Base-by-base conservation (phyloP, 164 flowering plant genomes). In the Magnolia sinica region DNA sequence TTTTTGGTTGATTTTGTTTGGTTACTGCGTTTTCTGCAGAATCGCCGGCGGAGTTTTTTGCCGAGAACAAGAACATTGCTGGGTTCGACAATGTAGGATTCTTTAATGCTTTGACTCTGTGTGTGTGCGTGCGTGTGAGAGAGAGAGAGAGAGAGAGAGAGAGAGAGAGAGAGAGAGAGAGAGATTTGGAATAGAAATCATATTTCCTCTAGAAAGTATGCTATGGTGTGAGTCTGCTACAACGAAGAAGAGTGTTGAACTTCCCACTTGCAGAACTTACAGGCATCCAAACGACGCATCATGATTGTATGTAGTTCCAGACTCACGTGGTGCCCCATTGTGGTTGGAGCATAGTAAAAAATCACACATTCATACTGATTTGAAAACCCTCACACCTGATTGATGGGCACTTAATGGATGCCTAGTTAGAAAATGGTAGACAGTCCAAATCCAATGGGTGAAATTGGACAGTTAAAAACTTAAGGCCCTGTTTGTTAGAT, bases 1-100 rank as follows among this genome's bases (percentile, higher is more conserved):
- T 8, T 68, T 19, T 76, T 7, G 20, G 20, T 19, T 72, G 64
- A 23, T 55, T 19, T 50, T 14, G 22, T 10, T 29, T 22, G 13
- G 72, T 77, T 23, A 16, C 75, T 59, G 11, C 22, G 16, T 75
- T 71, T 77, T 64, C 7, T 82, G 91, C 92, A 96, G 99, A 96
- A 81, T 96, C 99, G 71, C 99, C 99, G 13, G 98, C 99, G 14
- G 98, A 96, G 84, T 94, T 96, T 85, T 96, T 96, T 27, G 98
- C 98, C 0, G 99, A 96, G 85, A 94, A 96, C 81, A 94, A 96
- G 81, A 92, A 92, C 82, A 95, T 95, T 67, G 98, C 98, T 61
- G 99, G 99, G 1, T 96, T 96, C 71, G 98, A 94, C 76, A 96
- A 96, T 78, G 99, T 96, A 73, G 81, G 94, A 77, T 71, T 59